Conservation (phyloP, 2,329 filamentous ascomycete genomes). For the Sarocladiaceae sp. region DNA sequence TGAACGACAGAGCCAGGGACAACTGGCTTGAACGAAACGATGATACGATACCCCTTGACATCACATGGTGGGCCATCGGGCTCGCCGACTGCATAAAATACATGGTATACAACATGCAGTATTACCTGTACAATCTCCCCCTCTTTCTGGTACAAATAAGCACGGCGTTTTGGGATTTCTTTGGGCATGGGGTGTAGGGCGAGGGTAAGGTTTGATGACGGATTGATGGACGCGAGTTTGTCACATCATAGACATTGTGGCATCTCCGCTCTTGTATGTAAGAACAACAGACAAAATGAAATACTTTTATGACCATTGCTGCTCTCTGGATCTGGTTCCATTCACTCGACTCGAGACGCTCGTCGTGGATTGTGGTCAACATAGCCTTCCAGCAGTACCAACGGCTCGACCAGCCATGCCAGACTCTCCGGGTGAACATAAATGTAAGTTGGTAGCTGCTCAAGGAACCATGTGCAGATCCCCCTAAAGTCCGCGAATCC, state of each 20-base stretch:
- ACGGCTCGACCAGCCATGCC: no score
- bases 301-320: neutral
- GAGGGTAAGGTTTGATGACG: neutral
- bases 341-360: neutral
- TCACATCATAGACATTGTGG: conserved; percentile 2
- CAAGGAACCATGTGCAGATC: no score
- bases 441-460: no score
- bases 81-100: neutral
- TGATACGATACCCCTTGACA: neutral
- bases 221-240: neutral
- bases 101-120: neutral
- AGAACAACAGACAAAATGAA: neutral
- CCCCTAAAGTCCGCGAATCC: no score
- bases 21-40: neutral
- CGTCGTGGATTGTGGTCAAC: neutral
- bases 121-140: conserved; percentile 7
- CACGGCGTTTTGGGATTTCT: conserved; percentile 6
- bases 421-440: no score
- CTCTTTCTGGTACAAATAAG: conserved; percentile 3
- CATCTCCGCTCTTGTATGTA: conserved; percentile 9
- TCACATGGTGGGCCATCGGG: neutral
- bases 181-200: neutral
- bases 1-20: conserved; percentile 27
- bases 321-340: no score
- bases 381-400: no score